These are phyloP conservation scores for Mortierella sp. DNA, from an alignment of 371 early-diverging fungal species.

Conservation along the genomic window DNA sequence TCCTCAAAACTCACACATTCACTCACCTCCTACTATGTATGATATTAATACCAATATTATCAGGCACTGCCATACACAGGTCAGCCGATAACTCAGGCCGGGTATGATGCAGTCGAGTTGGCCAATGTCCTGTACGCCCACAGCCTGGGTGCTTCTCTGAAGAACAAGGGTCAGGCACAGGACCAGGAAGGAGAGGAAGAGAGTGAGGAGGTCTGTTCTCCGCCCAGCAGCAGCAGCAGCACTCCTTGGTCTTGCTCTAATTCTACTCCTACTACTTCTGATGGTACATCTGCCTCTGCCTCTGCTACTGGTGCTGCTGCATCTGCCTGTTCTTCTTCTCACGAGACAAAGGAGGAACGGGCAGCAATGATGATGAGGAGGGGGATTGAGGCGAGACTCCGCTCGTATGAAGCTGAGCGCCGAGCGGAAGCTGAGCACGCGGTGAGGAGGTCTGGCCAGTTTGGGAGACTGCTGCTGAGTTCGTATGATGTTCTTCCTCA, in stretches of 20 bases:
- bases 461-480: constrained; percentile 24
- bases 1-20: not conserved
- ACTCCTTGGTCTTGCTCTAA: not conserved
- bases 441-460: constrained; percentile 10
- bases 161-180: too few species aligned
- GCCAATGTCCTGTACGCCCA: constrained; percentile 41
- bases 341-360: not conserved
- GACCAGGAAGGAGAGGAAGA: too few species aligned
- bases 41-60: not conserved
- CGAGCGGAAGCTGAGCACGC: constrained; percentile 19
- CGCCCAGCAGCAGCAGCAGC: too few species aligned
- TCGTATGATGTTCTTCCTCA: not conserved
- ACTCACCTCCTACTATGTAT: not conserved
- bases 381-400: constrained; percentile 17
- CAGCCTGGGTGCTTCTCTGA: constrained; percentile 12
- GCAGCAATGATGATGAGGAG: not conserved
- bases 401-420: constrained; percentile 31
- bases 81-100: constrained; percentile 47
- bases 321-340: not conserved
- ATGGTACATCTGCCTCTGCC: not conserved
- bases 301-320: not conserved
- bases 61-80: constrained; percentile 43
- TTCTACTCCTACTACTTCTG: not conserved
- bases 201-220: constrained; percentile 3
- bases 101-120: constrained; percentile 27